These are phyloP conservation scores for Coemansia sp. DNA, from an alignment of 192 early-diverging fungal species.

Conservation along the genomic window DNA sequence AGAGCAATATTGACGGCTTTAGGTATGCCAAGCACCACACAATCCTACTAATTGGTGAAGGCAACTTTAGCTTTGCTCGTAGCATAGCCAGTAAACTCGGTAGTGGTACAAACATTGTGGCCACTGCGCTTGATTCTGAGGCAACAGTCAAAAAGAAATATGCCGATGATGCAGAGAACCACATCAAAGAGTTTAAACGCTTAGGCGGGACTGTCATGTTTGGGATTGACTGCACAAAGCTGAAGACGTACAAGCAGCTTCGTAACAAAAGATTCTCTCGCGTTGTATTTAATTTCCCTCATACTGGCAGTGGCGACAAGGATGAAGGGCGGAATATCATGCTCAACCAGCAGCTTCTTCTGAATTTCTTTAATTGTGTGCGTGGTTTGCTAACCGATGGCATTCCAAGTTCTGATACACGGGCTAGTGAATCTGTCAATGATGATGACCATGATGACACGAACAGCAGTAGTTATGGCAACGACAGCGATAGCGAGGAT, in stretches of 20 bases:
- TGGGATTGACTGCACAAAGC: conserved; percentile 74
- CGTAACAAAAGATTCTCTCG: conserved; percentile 64
- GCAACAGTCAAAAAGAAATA: conserved; percentile 75
- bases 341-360: conserved; percentile 72
- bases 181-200: conserved; percentile 62
- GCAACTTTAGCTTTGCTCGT: conserved; percentile 92
- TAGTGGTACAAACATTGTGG: conserved; percentile 61
- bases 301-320: conserved; percentile 89
- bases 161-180: conserved; percentile 48
- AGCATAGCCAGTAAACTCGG: conserved; percentile 62
- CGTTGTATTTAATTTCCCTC: conserved; percentile 97
- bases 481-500: background rate
- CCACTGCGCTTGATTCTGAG: conserved; percentile 76
- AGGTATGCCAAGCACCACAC: conserved; percentile 59
- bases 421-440: background rate
- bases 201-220: conserved; percentile 71
- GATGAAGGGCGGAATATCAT: conserved; percentile 84
- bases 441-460: background rate
- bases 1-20: conserved; percentile 7
- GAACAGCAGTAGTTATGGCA: background rate
- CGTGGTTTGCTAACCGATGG: conserved; percentile 54
- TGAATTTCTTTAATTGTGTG: conserved; percentile 63
- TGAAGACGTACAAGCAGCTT: conserved; percentile 62
- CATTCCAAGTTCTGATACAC: background rate
- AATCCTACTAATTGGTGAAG: conserved; percentile 81